Percentiles rank a stretch among this genome's conserved stretches.
These are phyloP conservation scores for Phaseolus coccineus DNA, from an alignment of 331 rosid genomes.

Conservation along the genomic window DNA sequence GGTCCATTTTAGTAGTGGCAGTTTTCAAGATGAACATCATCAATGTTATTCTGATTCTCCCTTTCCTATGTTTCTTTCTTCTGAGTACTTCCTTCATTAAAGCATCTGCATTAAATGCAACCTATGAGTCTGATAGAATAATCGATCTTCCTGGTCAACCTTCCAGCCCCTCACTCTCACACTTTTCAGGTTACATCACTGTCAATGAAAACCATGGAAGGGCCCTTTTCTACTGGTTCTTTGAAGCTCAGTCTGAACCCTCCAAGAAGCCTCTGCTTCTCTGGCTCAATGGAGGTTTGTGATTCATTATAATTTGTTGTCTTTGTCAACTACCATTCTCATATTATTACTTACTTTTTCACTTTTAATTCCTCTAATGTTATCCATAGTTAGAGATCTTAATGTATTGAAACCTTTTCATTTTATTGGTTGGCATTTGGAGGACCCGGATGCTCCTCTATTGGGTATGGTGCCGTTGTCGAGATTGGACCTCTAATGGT, in stretches of 20 bases:
- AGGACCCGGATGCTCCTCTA: slow-evolving; percentile 74
- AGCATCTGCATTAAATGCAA: slow-evolving; percentile 45
- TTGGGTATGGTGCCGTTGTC: slow-evolving; percentile 61
- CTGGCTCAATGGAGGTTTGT: slow-evolving; percentile 68
- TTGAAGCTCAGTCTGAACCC: slow-evolving; percentile 63
- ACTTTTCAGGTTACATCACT: slow-evolving; percentile 62
- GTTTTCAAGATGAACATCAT: slow-evolving; percentile 42
- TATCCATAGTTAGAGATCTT: slow-evolving; percentile 2
- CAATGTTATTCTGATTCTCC: slow-evolving; percentile 40
- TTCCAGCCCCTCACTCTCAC: slow-evolving; percentile 58
- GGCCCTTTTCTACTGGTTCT: slow-evolving; percentile 71
- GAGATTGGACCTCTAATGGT: slow-evolving; percentile 65
- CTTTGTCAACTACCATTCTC: slow-evolving; percentile 1
- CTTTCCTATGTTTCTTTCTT: slow-evolving; percentile 30
- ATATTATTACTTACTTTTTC: slow-evolving; percentile 9
- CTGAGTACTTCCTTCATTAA: slow-evolving; percentile 21
- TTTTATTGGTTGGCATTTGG: slow-evolving; percentile 26
- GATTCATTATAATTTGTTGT: neutral
- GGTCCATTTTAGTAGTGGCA: slow-evolving; percentile 8
- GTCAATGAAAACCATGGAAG: slow-evolving; percentile 62
- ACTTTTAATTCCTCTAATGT: neutral
- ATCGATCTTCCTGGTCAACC: slow-evolving; percentile 61
- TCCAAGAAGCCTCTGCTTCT: slow-evolving; percentile 64
- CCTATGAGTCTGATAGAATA: slow-evolving; percentile 57
- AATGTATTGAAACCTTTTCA: neutral